These are phyloP conservation scores for Cytospora mali DNA, from an alignment of 2,329 filamentous ascomycete species.

Conservation along the genomic window DNA sequence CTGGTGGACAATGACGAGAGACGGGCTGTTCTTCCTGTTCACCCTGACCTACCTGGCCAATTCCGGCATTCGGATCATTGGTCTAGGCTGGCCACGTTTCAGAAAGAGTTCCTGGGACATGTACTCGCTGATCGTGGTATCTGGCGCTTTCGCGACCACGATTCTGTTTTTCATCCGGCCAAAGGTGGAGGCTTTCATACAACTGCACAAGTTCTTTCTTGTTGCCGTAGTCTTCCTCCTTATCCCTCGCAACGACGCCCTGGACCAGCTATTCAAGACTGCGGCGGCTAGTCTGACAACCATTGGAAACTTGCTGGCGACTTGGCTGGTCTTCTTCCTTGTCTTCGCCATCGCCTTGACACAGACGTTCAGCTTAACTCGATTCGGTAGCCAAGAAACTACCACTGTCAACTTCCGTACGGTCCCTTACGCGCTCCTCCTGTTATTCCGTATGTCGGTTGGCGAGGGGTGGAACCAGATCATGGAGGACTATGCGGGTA, in stretches of 20 bases:
- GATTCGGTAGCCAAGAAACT: slow-evolving; percentile 73
- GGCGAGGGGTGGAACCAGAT: slow-evolving; percentile 96
- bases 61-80: slow-evolving; percentile 79
- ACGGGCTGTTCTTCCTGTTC: slow-evolving; percentile 77
- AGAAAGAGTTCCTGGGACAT: slow-evolving; percentile 94
- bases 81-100: slow-evolving; percentile 90
- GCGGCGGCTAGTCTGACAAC: slow-evolving; percentile 89
- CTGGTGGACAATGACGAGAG: slow-evolving; percentile 72
- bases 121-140: slow-evolving; percentile 79
- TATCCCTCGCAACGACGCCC: slow-evolving; percentile 93
- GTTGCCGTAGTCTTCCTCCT: slow-evolving; percentile 87
- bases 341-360: slow-evolving; percentile 96
- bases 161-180: slow-evolving; percentile 69
- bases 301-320: slow-evolving; percentile 89
- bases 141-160: slow-evolving; percentile 80
- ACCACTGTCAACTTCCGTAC: slow-evolving; percentile 90
- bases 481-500: slow-evolving; percentile 92
- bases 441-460: slow-evolving; percentile 89
- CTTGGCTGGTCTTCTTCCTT: slow-evolving; percentile 95
- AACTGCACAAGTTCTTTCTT: slow-evolving; percentile 91
- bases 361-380: slow-evolving; percentile 91
- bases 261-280: slow-evolving; percentile 98
- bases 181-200: slow-evolving; percentile 65
- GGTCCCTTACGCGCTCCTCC: slow-evolving; percentile 88
- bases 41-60: slow-evolving; percentile 83